A percentile compares a stretch with the other conserved stretches of the same genome.
phyloP scores from a whole-genome alignment of 1,284 basidiomycete species.

The Sphagnurus paluster region DNA sequence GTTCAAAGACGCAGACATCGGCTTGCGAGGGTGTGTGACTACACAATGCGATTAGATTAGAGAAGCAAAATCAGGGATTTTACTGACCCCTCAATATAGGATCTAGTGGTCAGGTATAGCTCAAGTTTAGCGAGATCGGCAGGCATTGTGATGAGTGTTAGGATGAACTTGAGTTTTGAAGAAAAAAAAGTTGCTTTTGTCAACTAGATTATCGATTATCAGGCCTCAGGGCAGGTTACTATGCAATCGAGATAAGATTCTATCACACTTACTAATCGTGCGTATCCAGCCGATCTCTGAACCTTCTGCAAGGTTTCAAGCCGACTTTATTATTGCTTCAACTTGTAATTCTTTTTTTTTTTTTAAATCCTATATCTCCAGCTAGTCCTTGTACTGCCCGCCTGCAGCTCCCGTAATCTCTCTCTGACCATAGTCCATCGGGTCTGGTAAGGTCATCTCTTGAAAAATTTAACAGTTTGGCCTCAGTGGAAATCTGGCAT shows the following conservation, averaged over 20 bases:
- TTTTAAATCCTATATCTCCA: too few species aligned
- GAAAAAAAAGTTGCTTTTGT: slow-evolving; percentile 18
- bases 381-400: too few species aligned
- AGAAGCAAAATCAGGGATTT: background rate
- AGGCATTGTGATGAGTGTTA: slow-evolving; percentile 56
- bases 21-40: slow-evolving; percentile 97
- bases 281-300: too few species aligned
- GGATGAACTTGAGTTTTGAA: slow-evolving; percentile 20
- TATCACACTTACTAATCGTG: too few species aligned
- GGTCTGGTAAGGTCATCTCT: too few species aligned
- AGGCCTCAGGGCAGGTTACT: slow-evolving; percentile 18
- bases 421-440: too few species aligned
- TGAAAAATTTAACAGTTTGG: too few species aligned
- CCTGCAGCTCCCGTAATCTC: too few species aligned
- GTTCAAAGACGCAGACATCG: slow-evolving; percentile 93
- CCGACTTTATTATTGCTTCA: too few species aligned
- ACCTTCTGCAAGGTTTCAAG: too few species aligned
- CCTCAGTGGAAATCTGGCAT: too few species aligned
- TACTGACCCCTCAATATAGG: slow-evolving; percentile 92
- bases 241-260: slow-evolving; percentile 20
- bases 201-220: slow-evolving; percentile 6
- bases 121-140: slow-evolving; percentile 79
- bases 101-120: slow-evolving; percentile 80
- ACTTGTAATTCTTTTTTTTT: too few species aligned
- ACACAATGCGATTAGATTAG: slow-evolving; percentile 3